Evolutionary conservation across 176 grass and related monocot species (phyloP), one percentile per base, ranked within the genome.

Genomic region (Cocos nucifera): DNA sequence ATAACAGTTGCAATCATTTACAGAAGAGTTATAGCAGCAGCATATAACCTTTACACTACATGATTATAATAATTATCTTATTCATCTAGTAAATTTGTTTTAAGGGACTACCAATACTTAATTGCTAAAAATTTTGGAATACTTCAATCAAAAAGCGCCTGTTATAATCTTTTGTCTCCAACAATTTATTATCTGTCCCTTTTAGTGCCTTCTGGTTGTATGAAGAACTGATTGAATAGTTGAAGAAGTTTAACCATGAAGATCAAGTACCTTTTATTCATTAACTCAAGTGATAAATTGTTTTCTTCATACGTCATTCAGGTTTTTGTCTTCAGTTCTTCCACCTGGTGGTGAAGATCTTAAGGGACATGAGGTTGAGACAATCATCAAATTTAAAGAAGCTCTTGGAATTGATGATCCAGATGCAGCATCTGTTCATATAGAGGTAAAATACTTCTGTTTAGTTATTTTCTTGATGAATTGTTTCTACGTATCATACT

Each of bases 391-490:
- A 80, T 92, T 98, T 70, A 98, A 98, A 86, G 70, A 32, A 25
- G 82, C 82, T 83, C 84, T 98, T 79, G 82, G 79, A 49, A 78
- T 98, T 17, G 87, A 98, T 86, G 93, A 98, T 79, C 81, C 80
- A 54, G 93, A 98, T 76, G 93, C 93, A 63, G 87, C 93, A 73
- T 89, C 80, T 62, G 86, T 91, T 86, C 93, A 98, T 61, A 53
- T 98, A 73, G 88, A 86, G 84, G 93, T 98, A 92, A 74, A 64
- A 63, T 25, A 14, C 2, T 44, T 44, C 35, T 44, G 35, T 44
- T 44, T 44, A 44, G 8, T 14, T 44, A 12, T 44, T 30, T 44
- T 9, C 35, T 44, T 14, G 35, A 44, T 44, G 35, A 44, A 2
- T 44, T 44, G 10, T 44, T 44, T 44, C 35, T 44, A 10, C 2